These are phyloP conservation scores for Mycena galopus DNA, from an alignment of 768 basidiomycete genomes.

Conservation along the genomic window DNA sequence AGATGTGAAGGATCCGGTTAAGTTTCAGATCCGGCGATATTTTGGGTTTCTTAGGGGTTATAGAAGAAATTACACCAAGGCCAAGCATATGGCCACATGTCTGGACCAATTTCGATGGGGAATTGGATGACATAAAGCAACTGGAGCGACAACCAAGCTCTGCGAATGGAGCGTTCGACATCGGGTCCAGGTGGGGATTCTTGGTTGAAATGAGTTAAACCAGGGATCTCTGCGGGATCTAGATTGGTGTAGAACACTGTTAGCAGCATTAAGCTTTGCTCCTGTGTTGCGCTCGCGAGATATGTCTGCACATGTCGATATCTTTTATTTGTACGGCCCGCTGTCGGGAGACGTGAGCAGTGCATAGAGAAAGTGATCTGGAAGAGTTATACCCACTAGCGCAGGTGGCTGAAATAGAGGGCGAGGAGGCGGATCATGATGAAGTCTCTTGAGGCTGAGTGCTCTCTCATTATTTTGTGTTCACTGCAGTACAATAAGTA, in stretches of 20 bases:
- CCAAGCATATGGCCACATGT: not conserved
- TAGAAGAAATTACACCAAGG: slow-evolving; percentile 4
- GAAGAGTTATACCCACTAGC: not conserved
- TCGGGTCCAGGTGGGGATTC: not conserved
- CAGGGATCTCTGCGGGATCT: not conserved
- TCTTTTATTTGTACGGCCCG: not conserved
- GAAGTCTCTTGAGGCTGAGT: no score
- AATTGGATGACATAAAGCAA: no score
- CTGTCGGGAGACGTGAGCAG: not conserved
- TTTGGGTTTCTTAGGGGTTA: no score
- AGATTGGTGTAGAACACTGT: slow-evolving; percentile 16
- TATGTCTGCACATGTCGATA: not conserved
- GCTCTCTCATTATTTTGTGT: no score
- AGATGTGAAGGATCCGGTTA: no score
- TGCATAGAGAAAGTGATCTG: not conserved
- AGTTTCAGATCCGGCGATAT: no score
- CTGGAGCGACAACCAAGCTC: slow-evolving; percentile 4
- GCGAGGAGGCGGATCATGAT: no score
- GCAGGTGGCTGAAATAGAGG: no score
- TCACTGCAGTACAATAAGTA: no score
- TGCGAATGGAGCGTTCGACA: not conserved
- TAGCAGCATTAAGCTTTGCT: not conserved
- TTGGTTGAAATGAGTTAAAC: no score
- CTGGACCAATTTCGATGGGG: not conserved
- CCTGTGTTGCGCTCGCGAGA: not conserved